These are phyloP conservation scores for Penicillium malachiteum DNA, from an alignment of 495 filamentous ascomycete genomes.

Conservation along the genomic window DNA sequence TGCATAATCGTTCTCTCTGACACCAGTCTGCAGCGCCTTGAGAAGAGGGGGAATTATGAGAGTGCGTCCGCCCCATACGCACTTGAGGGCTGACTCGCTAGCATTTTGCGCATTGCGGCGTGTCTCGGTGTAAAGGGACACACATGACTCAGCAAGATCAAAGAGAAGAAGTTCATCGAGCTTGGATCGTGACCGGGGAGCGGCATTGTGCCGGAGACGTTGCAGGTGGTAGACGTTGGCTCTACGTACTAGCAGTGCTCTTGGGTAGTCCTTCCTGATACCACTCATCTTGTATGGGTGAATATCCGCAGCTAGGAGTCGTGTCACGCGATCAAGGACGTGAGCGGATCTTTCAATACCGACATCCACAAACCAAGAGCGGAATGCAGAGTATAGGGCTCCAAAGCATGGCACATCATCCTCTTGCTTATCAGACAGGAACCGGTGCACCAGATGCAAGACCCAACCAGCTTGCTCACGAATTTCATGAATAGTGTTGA, in stretches of 20 bases:
- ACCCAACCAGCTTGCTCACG: conserved; percentile 76
- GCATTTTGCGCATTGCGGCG: conserved; percentile 89
- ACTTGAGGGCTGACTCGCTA: conserved; percentile 91
- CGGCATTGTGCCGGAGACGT: conserved; percentile 87
- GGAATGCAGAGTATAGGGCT: conserved; percentile 84
- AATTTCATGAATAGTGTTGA: conserved; percentile 73
- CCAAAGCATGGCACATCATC: conserved; percentile 97
- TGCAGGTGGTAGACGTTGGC: conserved; percentile 94
- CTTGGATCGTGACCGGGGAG: conserved; percentile 76
- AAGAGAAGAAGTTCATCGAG: conserved; percentile 80
- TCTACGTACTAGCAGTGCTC: conserved; percentile 82
- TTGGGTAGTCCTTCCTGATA: conserved; percentile 85
- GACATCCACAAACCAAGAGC: conserved; percentile 96
- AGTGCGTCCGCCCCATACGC: conserved; percentile 77
- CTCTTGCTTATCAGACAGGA: conserved; percentile 80
- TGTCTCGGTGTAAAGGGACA: conserved; percentile 95
- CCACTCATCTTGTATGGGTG: conserved; percentile 93
- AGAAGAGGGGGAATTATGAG: conserved; percentile 87
- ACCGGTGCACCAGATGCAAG: conserved; percentile 79
- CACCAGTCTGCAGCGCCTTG: conserved; percentile 72
- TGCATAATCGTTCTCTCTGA: conserved; percentile 78
- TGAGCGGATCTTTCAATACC: conserved; percentile 95
- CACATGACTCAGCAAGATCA: conserved; percentile 85
- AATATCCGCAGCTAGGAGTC: conserved; percentile 80
- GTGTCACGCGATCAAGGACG: conserved; percentile 80